Evolutionary conservation across 2,329 filamentous ascomycete species (phyloP), one percentile per base, ranked within the genome.

Genomic region (Ophiocordyceps polyrhachis-furcata): DNA sequence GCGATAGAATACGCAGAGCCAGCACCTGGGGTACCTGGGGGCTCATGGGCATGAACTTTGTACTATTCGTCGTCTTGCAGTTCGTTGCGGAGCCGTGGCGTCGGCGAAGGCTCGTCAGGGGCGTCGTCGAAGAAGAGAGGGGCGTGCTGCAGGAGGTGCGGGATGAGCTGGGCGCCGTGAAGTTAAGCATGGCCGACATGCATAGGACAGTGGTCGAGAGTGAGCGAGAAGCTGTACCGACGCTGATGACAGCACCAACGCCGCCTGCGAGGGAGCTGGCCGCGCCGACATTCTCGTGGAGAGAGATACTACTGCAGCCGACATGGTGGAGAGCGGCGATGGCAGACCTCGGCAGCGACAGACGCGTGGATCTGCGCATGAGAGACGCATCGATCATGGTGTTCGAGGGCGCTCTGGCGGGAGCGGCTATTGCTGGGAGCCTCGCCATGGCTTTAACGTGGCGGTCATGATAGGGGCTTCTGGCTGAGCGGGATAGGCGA

Each of bases 1-100:
- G 85, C 57, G 91, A 98, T 60, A 89, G 93, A 54, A 98, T 98
- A 58, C 74, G 91, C 32, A 73, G 91, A 51, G 94, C 94, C 70
- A 91, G 83, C 59, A 98, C 91, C 0, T 98, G 91, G 91, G 89
- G 93, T 32, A 98, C 91, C 0, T 96, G 93, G 79, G 91, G 89
- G 0, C 67, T 98, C 49, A 98, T 98, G 91, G 89, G 89, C 21
- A 76, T 96, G 56, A 98, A 98, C 58, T 83, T 96, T 29, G 60
- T 96, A 49, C 65, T 98, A 42, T 85, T 98, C 57, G 63, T 98
- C 44, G 71, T 88, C 17, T 79, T 93, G 53, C 81, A 95, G 63
- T 80, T 93, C 53, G 77, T 91, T 19, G 81, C 94, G 49, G 89
- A 98, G 69, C 91, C 91, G 4, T 96, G 89, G 86, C 78, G 87